These are phyloP conservation scores for Adansonia rubrostipa DNA, from an alignment of 441 rosid species.

Conservation along the genomic window DNA sequence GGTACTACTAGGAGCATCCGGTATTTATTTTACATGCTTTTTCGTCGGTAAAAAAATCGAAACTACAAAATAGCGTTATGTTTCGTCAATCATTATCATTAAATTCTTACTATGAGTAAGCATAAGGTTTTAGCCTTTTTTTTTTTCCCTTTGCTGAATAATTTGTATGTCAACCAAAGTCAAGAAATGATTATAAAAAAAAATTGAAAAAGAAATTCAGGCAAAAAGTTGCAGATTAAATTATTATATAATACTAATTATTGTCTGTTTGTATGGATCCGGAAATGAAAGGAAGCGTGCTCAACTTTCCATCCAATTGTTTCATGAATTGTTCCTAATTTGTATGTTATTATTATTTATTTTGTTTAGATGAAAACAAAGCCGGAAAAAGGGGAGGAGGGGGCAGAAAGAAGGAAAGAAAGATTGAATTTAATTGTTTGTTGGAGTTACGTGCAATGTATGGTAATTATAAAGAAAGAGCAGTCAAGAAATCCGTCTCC, in stretches of 20 bases:
- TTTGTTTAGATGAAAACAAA: slow-evolving; percentile 20
- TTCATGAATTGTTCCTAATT: neutral
- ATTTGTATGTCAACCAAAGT: slow-evolving; percentile 32
- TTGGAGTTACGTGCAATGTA: slow-evolving; percentile 27
- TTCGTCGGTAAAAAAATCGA: too few species aligned
- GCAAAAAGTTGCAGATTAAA: neutral
- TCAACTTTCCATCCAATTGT: neutral
- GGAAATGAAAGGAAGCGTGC: neutral
- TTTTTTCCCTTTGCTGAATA: slow-evolving; percentile 32
- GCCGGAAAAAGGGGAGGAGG: neutral
- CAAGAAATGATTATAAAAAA: neutral
- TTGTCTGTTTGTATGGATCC: slow-evolving; percentile 17
- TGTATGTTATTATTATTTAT: neutral
- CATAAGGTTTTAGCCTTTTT: slow-evolving; percentile 19
- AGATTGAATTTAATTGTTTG: neutral
- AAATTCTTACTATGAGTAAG: neutral
- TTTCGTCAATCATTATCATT: too few species aligned
- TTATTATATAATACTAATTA: neutral
- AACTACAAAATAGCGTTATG: too few species aligned
- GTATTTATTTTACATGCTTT: too few species aligned
- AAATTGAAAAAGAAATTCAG: neutral
- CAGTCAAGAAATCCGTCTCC: slow-evolving; percentile 40
- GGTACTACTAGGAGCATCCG: too few species aligned
- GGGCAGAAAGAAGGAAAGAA: too few species aligned
- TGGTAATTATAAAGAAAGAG: slow-evolving; percentile 3